Conservation (phyloP, 208 protist species). For the Wallacemonas rigidus region DNA sequence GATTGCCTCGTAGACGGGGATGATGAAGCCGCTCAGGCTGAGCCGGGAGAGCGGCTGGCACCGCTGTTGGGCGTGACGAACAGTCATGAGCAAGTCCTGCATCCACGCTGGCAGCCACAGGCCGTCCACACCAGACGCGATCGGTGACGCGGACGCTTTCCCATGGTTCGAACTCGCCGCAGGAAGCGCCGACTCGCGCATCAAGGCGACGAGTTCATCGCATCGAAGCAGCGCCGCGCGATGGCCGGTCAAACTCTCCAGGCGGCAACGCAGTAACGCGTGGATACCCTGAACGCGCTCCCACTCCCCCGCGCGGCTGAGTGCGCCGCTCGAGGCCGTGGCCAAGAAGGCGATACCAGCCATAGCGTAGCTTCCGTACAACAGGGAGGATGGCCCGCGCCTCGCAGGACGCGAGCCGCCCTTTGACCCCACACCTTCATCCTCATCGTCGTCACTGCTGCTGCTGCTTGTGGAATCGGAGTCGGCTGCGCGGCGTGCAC, state of each 20-base stretch:
- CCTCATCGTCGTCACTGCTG: slow-evolving; percentile 22
- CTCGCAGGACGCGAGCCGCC: too few relatives aligned
- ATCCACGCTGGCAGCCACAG: slow-evolving; percentile 28
- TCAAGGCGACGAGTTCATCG: neutral
- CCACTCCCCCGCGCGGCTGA: slow-evolving; percentile 39
- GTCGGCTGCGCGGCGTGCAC: neutral
- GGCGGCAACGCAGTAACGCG: slow-evolving; percentile 51
- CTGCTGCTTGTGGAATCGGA: slow-evolving; percentile 16
- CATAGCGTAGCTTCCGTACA: slow-evolving; percentile 44
- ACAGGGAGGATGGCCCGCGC: too few relatives aligned
- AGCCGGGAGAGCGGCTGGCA: slow-evolving; percentile 62
- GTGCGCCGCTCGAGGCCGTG: slow-evolving; percentile 36
- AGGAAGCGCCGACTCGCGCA: slow-evolving; percentile 8
- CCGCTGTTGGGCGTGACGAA: slow-evolving; percentile 31
- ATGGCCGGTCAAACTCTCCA: slow-evolving; percentile 38
- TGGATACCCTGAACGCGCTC: slow-evolving; percentile 67
- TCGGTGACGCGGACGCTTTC: too few relatives aligned
- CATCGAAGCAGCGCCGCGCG: neutral
- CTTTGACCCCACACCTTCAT: neutral
- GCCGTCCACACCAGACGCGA: slow-evolving; percentile 20
- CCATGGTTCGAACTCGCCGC: neutral
- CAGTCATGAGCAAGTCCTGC: slow-evolving; percentile 35
- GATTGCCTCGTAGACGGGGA: slow-evolving; percentile 67
- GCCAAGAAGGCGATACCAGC: slow-evolving; percentile 65
- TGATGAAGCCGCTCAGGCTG: slow-evolving; percentile 35